Base-by-base conservation (phyloP, 1,139 yeast genomes). In the Pichia sp. region DNA sequence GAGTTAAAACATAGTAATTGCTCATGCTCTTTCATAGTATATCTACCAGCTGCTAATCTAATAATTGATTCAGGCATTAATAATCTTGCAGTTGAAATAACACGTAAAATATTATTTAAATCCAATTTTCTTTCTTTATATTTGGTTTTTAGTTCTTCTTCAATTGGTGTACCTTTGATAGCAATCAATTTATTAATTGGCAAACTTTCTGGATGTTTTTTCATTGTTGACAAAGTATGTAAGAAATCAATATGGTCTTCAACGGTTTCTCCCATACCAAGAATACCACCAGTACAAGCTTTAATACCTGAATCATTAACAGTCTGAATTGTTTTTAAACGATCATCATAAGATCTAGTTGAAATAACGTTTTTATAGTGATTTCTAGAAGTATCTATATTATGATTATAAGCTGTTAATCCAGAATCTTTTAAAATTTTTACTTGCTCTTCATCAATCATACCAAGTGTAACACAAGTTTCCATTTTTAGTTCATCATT, bases 161-260 rank as follows among this genome's bases (percentile, higher is more conserved):
- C 82, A 68, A 84, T 75, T 20, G 89, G 89, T 0, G 95, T 84
- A 2, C 95, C 95, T 52, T 78, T 75, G 44, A 84, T 83, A 1
- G 90, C 82, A n/a, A 84, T 87, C 41, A 84, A 68, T 53, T 85
- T 70, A 60, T 84, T 84, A 50, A 84, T 83, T n/a, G 95, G 95
- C 43, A 84, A 70, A 1, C 89, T 81, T 61, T 84, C 94, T 0
- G 94, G 94, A 54, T 84, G 92, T 20, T 69, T 64, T 1, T 74
- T 72, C 79, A 84, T 72, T 2, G 80, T 83, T 2, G 89, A 70
- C 47, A 84, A 66, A 0, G 92, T 82, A 57, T 79, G 70, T 43
- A 84, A 64, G 51, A 85, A 83, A 1, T 86, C 77, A 40, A 84
- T 66, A 54, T 82, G 89, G 58, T 84, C 94, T 1, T 78, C 82